A percentile compares a stretch with the other conserved stretches of the same genome.
phyloP scores from a whole-genome alignment of 768 basidiomycete species.

The Epithele typhae region DNA sequence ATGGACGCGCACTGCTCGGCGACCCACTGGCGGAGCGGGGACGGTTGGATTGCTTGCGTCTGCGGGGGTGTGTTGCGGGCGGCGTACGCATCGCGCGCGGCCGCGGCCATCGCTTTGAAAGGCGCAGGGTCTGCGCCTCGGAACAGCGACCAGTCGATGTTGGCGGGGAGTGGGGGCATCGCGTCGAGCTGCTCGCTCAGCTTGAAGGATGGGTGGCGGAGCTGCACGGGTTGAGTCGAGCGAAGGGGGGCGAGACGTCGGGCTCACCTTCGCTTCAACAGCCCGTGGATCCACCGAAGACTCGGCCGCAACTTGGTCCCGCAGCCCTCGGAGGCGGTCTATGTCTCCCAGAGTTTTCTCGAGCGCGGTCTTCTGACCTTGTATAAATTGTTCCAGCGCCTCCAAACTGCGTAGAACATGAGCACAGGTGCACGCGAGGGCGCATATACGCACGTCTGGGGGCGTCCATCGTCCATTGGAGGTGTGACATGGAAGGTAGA shows the following conservation, averaged over 20 bases:
- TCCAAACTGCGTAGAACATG: constrained; percentile 38
- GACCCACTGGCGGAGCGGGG: constrained; percentile 56
- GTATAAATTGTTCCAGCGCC: constrained; percentile 65
- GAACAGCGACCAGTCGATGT: constrained; percentile 62
- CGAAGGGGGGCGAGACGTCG: constrained; percentile 8
- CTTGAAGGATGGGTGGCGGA: constrained; percentile 29
- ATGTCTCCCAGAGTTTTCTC: constrained; percentile 61
- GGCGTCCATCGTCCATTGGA: constrained; percentile 23
- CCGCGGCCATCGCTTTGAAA: constrained; percentile 43
- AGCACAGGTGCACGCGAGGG: not conserved
- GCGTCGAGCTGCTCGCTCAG: constrained; percentile 45
- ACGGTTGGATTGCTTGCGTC: constrained; percentile 33
- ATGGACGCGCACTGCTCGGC: constrained; percentile 46
- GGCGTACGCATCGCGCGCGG: constrained; percentile 31
- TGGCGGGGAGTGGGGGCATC: constrained; percentile 39
- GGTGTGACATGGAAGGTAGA: constrained; percentile 18
- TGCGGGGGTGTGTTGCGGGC: constrained; percentile 37
- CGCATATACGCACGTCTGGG: constrained; percentile 19
- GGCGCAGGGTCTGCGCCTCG: constrained; percentile 53
- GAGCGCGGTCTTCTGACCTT: constrained; percentile 55
- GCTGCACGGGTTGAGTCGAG: constrained; percentile 15
- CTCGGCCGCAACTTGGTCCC: constrained; percentile 32
- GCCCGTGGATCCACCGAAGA: constrained; percentile 30
- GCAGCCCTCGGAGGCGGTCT: constrained; percentile 45
- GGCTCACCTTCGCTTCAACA: constrained; percentile 32